Evolutionary conservation across 805 yeast species (phyloP).

Genomic region (Maudiozyma barnettii): DNA sequence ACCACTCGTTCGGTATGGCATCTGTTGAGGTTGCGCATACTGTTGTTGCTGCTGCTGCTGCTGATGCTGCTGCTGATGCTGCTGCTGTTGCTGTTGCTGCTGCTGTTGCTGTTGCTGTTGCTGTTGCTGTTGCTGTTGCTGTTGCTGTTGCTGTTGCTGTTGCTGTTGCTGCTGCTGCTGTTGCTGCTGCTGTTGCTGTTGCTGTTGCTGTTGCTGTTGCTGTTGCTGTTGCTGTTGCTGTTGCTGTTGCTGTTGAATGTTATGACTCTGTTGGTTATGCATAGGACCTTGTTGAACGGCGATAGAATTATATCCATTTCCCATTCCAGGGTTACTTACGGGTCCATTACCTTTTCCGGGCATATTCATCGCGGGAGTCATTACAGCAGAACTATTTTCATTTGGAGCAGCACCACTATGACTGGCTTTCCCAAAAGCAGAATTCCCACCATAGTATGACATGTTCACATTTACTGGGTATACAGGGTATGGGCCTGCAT

Average conservation of each 20-base stretch:
- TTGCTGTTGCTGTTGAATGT: not conserved
- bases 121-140: not conserved
- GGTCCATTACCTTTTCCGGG: conserved; percentile 1
- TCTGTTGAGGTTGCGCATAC: not conserved
- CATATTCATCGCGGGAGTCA: conserved; percentile 5
- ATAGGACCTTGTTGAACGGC: conserved; percentile 2
- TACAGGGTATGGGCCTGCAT: conserved; percentile 3
- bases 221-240: not conserved
- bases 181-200: no score
- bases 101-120: no score
- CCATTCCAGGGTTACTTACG: not conserved
- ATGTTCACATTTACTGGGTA: conserved; percentile 7
- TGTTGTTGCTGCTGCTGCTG: not conserved
- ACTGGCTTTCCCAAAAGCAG: not conserved
- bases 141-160: not conserved
- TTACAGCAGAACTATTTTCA: not conserved
- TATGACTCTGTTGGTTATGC: conserved; percentile 1
- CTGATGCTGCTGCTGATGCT: not conserved
- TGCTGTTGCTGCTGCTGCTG: not conserved
- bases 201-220: not conserved
- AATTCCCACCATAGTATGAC: conserved; percentile 7
- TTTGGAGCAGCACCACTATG: not conserved
- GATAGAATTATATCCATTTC: not conserved
- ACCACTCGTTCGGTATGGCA: not conserved
- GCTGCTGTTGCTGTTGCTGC: not conserved